Evolutionary conservation across 768 basidiomycete genomes (phyloP).

Genomic region (Phlebiopsis gigantea): DNA sequence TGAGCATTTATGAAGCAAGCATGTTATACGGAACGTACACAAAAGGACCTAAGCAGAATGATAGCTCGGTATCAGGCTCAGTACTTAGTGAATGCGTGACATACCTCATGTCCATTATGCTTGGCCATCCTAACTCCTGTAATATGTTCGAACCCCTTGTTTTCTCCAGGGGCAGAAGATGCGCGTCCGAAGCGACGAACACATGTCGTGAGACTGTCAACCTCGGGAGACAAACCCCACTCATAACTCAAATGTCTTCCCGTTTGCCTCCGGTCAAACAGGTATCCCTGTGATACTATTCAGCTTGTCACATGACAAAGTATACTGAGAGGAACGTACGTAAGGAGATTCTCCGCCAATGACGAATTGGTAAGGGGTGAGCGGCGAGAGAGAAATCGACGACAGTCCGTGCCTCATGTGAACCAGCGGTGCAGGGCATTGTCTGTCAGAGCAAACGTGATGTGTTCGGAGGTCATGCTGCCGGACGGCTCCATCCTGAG

Average conservation of each 20-base stretch:
- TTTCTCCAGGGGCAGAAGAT: conserved; percentile 29
- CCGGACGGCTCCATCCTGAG: conserved; percentile 78
- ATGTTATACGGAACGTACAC: conserved; percentile 42
- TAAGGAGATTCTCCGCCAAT: conserved; percentile 78
- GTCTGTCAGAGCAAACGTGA: conserved; percentile 52
- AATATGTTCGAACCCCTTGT: conserved; percentile 50
- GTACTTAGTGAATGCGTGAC: background rate
- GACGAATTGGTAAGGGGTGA: conserved; percentile 80
- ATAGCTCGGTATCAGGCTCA: conserved; percentile 25
- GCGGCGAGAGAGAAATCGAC: conserved; percentile 67
- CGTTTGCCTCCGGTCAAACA: conserved; percentile 78
- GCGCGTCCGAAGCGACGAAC: conserved; percentile 72
- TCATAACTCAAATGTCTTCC: conserved; percentile 56
- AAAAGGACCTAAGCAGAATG: conserved; percentile 44
- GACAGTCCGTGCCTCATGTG: conserved; percentile 62
- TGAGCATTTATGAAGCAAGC: background rate
- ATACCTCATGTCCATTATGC: conserved; percentile 71
- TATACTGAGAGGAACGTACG: conserved; percentile 39
- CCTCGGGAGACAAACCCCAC: conserved; percentile 58
- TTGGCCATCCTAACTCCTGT: conserved; percentile 71
- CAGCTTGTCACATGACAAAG: conserved; percentile 15
- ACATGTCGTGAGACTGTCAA: conserved; percentile 62
- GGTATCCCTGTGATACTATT: conserved; percentile 49
- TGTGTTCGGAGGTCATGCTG: conserved; percentile 78
- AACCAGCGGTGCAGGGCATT: conserved; percentile 71